Evolutionary conservation across 495 filamentous ascomycete genomes (phyloP).

Genomic region (Massariosphaeria phaeospora): DNA sequence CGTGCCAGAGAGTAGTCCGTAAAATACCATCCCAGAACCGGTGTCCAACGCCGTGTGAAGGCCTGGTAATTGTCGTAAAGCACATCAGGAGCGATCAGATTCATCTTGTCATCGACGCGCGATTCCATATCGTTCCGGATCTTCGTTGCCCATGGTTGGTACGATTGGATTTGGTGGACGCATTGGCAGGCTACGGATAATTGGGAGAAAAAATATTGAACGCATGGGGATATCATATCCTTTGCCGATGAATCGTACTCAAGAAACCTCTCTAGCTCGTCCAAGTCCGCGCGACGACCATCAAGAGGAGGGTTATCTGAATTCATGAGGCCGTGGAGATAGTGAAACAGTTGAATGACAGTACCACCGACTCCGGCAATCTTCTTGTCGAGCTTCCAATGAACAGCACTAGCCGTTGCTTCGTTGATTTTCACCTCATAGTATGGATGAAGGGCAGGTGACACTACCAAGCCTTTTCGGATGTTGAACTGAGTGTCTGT

Average conservation of each 20-base stretch:
- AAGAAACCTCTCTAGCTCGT: neutral
- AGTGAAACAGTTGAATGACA: neutral
- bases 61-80: neutral
- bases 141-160: constrained; percentile 45
- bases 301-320: neutral
- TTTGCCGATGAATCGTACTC: constrained; percentile 16
- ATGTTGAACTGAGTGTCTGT: no score
- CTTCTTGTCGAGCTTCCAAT: neutral
- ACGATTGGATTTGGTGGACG: constrained; percentile 43
- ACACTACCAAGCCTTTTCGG: no score
- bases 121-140: constrained; percentile 35
- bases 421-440: neutral
- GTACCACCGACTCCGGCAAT: neutral
- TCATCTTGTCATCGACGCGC: neutral
- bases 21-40: neutral
- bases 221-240: constrained; percentile 40
- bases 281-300: neutral
- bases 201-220: constrained; percentile 42
- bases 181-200: constrained; percentile 45
- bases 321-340: neutral
- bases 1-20: neutral
- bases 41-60: neutral
- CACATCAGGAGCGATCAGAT: no score
- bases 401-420: neutral
- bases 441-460: constrained; percentile 11